Evolutionary conservation across 352 stramenopile species (phyloP).

Genomic region (Pythium sukuiense): DNA sequence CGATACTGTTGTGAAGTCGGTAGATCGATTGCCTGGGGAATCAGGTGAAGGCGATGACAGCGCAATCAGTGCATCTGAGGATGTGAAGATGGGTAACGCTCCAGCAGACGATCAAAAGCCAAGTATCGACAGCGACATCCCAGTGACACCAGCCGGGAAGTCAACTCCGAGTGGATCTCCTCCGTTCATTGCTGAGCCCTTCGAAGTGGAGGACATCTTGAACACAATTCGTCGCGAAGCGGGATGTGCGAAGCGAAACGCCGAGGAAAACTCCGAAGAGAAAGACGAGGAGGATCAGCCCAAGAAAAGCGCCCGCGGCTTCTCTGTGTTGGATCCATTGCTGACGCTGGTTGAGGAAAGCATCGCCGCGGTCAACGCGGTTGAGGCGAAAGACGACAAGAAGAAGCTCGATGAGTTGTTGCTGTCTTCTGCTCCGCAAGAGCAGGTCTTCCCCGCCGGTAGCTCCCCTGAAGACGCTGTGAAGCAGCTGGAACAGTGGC

Average conservation of each 20-base stretch:
- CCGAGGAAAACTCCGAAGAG: constrained; percentile 14
- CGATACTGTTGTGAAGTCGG: constrained; percentile 2
- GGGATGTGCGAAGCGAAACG: constrained; percentile 43
- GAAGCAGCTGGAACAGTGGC: constrained; percentile 68
- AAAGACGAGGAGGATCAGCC: constrained; percentile 22
- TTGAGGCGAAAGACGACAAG: constrained; percentile 73
- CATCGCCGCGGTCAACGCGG: constrained; percentile 51
- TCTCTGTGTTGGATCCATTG: constrained; percentile 57
- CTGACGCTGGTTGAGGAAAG: constrained; percentile 67
- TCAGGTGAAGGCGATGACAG: neutral
- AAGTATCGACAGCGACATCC: neutral
- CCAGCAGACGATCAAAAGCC: neutral
- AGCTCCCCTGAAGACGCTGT: constrained; percentile 64
- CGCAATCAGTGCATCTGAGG: neutral
- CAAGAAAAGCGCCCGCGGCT: constrained; percentile 19
- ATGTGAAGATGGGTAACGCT: neutral
- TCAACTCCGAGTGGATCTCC: neutral
- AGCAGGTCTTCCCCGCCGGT: neutral
- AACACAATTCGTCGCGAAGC: constrained; percentile 70
- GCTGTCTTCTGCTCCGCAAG: constrained; percentile 31
- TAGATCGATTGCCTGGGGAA: neutral
- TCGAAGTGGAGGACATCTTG: constrained; percentile 56
- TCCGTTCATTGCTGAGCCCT: constrained; percentile 21
- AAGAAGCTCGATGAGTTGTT: constrained; percentile 61
- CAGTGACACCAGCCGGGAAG: constrained; percentile 4